Base-by-base conservation (phyloP, 2,329 filamentous ascomycete genomes). In the Xylaria sp. region DNA sequence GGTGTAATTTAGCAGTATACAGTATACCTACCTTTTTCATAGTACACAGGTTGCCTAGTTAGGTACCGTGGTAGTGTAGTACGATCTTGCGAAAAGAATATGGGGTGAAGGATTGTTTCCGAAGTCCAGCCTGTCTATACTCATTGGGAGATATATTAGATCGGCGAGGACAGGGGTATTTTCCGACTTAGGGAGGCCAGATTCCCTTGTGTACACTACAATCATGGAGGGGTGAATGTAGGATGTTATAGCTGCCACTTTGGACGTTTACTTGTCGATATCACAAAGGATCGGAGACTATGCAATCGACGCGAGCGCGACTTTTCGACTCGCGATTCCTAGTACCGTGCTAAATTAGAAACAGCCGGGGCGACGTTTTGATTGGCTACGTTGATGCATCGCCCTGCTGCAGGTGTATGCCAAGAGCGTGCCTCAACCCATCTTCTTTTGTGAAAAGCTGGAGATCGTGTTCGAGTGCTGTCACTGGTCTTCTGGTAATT, bases 261-360 rank as follows among this genome's bases (percentile, higher is more conserved):
- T 47, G 22, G 25, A 53, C 13, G 36, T 22, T 51, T 11, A n/a
- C 25, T 61, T 54, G 31, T 53, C 29, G 13, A 22, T 27, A 45
- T 36, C 27, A 29, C 47, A 20, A 53, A 29, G 36, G 55, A 49
- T 56, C 45, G 20, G 31, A 7, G 15, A 53, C 11, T 17, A 45
- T n/a, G 44, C 44, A 27, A 22, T 31, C 27, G 27, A 55, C 45
- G 39, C 42, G 42, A 39, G 59, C 64, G 64, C 64, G 60, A 54
- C 59, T 27, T 61, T 33, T 61, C 20, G 31, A 47, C 15, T 66
- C 64, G 60, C 45, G 60, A 63, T 55, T 39, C 63, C 39, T 39
- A 44, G 44, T 33, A 33, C 45, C 25, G 49, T 67, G 54, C 65
- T 59, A 67, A 63, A 65, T 69, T 62, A 67, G 65, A 65, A 69